Base-by-base conservation (phyloP, 2,329 filamentous ascomycete genomes). In the Epicoccum nigrum region DNA sequence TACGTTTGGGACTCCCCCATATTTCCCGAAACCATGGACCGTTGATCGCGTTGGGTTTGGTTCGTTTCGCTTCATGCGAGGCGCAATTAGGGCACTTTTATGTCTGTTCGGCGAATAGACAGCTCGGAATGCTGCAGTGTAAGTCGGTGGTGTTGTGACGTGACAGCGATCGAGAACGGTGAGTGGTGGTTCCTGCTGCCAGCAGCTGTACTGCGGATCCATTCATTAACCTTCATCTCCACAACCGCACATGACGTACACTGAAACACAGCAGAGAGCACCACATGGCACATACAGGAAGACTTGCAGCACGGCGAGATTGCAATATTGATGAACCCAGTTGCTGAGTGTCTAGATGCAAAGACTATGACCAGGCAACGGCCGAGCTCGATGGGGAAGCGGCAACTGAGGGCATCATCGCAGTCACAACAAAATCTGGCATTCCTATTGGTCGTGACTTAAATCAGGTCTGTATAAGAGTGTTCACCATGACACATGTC, bases 51-150 rank as follows among this genome's bases (percentile, higher is more conserved):
- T 25, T 25, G 28, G 13, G 45, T 38, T 25, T 25, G 28, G 13
- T 51, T 38, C 30, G 49, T 52, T 52, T 52, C 49, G 43, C 47
- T 28, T 47, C 44, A 47, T 52, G 49, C 49, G 44, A 47, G 49
- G 43, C 38, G 33, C 38, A 45, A 40, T 30, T 34, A 19, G 30
- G 28, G 16, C 19, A 20, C 35, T 38, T 38, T 20, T 46, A 43
- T 46, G 43, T 33, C 28, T 21, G 32, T 27, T 39, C 33, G 44
- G 27, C 13, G 35, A 35, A 51, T 19, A 28, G 33, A 42, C 32
- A 39, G 30, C 30, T 20, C 28, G 35, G 33, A 21, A 33, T 43
- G 49, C 49, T 43, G 33, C 48, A 43, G 43, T 27, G 49, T 33
- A 13, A 27, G 42, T 16, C 44, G 38, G n/a, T 30, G 27, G 28